phyloP scores from a whole-genome alignment of 2,329 filamentous ascomycete species.

The Nothopassalora personata region DNA sequence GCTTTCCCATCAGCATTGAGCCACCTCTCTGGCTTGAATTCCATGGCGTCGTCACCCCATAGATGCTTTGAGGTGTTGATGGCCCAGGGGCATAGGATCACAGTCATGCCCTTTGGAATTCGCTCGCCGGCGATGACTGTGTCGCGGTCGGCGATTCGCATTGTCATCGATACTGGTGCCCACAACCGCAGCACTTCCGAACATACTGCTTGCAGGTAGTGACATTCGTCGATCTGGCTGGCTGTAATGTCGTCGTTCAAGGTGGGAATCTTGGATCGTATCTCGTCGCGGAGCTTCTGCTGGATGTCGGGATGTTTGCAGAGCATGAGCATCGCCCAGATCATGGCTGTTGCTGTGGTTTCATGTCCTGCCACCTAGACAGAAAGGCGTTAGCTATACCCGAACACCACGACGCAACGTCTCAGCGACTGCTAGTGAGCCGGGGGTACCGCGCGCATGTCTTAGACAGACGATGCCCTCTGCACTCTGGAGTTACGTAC shows the following conservation, averaged over 20 bases:
- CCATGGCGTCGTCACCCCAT: slow-evolving; percentile 70
- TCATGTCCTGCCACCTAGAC: slow-evolving; percentile 53
- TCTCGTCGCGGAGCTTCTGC: slow-evolving; percentile 45
- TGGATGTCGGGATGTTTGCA: slow-evolving; percentile 48
- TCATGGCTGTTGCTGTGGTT: slow-evolving; percentile 50
- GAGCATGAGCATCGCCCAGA: slow-evolving; percentile 51
- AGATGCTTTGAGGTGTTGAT: slow-evolving; percentile 63
- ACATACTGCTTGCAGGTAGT: slow-evolving; percentile 74
- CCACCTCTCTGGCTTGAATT: slow-evolving; percentile 79
- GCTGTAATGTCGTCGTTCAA: slow-evolving; percentile 44
- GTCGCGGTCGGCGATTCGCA: slow-evolving; percentile 60
- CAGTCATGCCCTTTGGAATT: slow-evolving; percentile 64
- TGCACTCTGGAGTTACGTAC: slow-evolving; percentile 26
- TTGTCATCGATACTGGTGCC: slow-evolving; percentile 64
- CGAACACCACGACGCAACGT: too few species aligned
- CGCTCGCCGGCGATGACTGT: slow-evolving; percentile 60
- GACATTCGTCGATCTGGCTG: slow-evolving; percentile 63
- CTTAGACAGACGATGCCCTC: too few species aligned
- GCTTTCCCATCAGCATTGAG: slow-evolving; percentile 47
- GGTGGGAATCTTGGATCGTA: slow-evolving; percentile 44
- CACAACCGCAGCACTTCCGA: slow-evolving; percentile 71
- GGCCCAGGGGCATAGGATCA: slow-evolving; percentile 61
- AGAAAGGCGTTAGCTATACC: too few species aligned
- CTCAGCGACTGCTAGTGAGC: too few species aligned
- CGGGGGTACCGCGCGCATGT: too few species aligned